phyloP scores from a whole-genome alignment of 805 yeast genomes.

The Metschnikowia sp. region DNA sequence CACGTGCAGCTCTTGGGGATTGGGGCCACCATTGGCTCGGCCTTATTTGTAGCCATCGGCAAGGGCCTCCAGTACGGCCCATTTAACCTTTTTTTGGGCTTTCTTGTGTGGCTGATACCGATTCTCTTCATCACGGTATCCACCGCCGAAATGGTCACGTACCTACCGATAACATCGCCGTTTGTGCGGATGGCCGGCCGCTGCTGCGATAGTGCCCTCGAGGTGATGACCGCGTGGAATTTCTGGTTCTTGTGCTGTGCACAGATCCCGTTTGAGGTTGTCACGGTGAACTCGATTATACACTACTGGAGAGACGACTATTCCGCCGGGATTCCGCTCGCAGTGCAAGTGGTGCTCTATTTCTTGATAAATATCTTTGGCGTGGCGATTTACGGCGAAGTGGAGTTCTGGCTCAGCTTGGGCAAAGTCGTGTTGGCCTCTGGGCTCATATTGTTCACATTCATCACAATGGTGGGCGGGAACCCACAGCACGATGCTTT shows the following conservation, averaged over 20 bases:
- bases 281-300: slow-evolving; percentile 72
- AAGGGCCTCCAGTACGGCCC: slow-evolving; percentile 63
- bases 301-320: slow-evolving; percentile 81
- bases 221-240: slow-evolving; percentile 75
- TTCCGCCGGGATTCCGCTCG: slow-evolving; percentile 66
- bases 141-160: slow-evolving; percentile 78
- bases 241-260: slow-evolving; percentile 74
- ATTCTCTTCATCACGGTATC: slow-evolving; percentile 63
- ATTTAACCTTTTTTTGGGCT: slow-evolving; percentile 61
- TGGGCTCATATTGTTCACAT: slow-evolving; percentile 18
- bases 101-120: slow-evolving; percentile 66
- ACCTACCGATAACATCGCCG: slow-evolving; percentile 73
- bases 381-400: slow-evolving; percentile 53
- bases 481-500: slow-evolving; percentile 20
- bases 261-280: slow-evolving; percentile 79
- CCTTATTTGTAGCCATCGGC: slow-evolving; percentile 72
- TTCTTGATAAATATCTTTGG: slow-evolving; percentile 47
- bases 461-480: slow-evolving; percentile 22
- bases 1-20: slow-evolving; percentile 78
- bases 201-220: slow-evolving; percentile 72
- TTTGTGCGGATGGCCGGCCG: slow-evolving; percentile 72
- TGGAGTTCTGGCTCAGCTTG: slow-evolving; percentile 45
- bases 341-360: slow-evolving; percentile 62
- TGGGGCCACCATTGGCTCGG: slow-evolving; percentile 83
- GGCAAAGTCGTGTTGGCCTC: slow-evolving; percentile 31